Conservation (phyloP, 192 early-diverging fungal genomes). For the Gamsiella multidivaricata region DNA sequence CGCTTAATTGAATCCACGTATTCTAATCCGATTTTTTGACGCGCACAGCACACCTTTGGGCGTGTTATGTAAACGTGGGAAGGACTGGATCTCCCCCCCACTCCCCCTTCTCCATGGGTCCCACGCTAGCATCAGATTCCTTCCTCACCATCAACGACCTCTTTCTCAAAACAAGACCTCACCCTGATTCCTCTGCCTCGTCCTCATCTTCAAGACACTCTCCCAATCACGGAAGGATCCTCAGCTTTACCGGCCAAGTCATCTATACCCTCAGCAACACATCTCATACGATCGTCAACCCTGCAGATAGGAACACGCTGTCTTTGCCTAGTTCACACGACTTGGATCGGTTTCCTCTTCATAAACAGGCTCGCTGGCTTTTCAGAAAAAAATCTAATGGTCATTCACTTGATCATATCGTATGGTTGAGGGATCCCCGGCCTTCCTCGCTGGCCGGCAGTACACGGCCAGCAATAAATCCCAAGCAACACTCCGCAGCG, state of each 20-base stretch:
- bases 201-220: neutral
- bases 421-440: too few relatives aligned
- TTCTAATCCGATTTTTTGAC: too few relatives aligned
- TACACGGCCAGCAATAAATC: too few relatives aligned
- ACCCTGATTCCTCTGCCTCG: neutral
- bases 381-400: conserved; percentile 9
- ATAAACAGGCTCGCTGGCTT: neutral
- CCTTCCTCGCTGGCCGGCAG: too few relatives aligned
- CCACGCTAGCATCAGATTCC: neutral
- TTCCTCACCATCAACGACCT: conserved; percentile 13
- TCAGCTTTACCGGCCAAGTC: conserved; percentile 14
- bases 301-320: neutral
- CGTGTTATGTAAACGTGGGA: neutral
- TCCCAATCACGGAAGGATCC: neutral
- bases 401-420: neutral
- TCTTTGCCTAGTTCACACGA: neutral
- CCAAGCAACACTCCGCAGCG: too few relatives aligned
- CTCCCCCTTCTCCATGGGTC: neutral
- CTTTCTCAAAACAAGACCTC: conserved; percentile 6
- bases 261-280: conserved; percentile 1
- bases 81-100: neutral
- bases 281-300: neutral
- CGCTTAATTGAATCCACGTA: too few relatives aligned
- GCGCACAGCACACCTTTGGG: too few relatives aligned
- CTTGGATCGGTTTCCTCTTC: conserved; percentile 5